These are phyloP conservation scores for Pichia scutulata DNA, from an alignment of 805 yeast species.

Conservation along the genomic window DNA sequence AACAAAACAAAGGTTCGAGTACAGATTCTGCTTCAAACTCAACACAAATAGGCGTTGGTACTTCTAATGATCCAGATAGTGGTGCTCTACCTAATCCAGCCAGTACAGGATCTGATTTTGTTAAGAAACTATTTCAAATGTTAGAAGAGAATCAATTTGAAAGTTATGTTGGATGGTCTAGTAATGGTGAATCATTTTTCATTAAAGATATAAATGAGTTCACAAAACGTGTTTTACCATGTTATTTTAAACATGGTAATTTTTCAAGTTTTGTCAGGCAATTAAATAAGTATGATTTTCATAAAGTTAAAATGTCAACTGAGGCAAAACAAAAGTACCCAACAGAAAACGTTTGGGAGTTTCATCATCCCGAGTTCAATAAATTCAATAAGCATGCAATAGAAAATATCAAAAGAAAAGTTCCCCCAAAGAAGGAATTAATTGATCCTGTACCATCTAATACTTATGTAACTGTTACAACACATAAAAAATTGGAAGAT, in stretches of 20 bases:
- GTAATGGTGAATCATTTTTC: slow-evolving; percentile 77
- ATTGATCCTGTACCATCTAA: slow-evolving; percentile 11
- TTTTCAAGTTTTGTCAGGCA: slow-evolving; percentile 94
- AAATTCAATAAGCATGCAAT: slow-evolving; percentile 69
- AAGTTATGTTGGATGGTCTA: slow-evolving; percentile 79
- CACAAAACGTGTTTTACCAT: slow-evolving; percentile 80
- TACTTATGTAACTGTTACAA: slow-evolving; percentile 6
- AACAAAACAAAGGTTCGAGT: background rate
- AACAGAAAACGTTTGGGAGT: slow-evolving; percentile 69
- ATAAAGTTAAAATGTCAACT: slow-evolving; percentile 74
- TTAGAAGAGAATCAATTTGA: slow-evolving; percentile 72
- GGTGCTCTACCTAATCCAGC: background rate
- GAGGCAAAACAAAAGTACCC: slow-evolving; percentile 65
- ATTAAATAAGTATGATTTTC: slow-evolving; percentile 93
- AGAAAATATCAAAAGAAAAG: slow-evolving; percentile 82
- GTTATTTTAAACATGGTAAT: slow-evolving; percentile 90
- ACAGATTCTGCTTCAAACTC: background rate
- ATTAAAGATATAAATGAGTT: slow-evolving; percentile 87
- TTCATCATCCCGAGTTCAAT: slow-evolving; percentile 83
- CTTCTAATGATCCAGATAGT: background rate
- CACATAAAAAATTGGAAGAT: slow-evolving; percentile 21
- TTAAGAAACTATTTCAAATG: slow-evolving; percentile 74
- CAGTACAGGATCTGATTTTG: slow-evolving; percentile 46
- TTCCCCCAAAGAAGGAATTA: slow-evolving; percentile 37
- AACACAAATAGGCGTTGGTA: background rate